phyloP scores from a whole-genome alignment of 129 eudicot species.

The Pittosporum tobira region DNA sequence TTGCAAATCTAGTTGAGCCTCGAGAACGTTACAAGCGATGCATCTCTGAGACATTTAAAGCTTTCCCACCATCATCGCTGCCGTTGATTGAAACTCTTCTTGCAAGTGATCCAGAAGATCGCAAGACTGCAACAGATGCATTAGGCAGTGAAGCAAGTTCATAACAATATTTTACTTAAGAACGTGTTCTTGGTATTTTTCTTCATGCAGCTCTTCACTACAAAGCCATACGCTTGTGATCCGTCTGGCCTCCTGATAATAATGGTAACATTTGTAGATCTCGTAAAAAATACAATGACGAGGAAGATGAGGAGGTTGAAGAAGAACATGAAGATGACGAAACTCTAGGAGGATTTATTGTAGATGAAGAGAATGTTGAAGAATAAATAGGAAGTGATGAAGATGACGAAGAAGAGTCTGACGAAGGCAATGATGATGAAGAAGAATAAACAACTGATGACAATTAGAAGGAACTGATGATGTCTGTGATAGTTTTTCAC shows the following conservation, averaged over 20 bases:
- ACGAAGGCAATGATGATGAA: slow-evolving; percentile 54
- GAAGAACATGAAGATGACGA: slow-evolving; percentile 55
- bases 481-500: neutral
- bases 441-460: slow-evolving; percentile 23
- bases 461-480: neutral
- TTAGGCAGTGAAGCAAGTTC: slow-evolving; percentile 55
- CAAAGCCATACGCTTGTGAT: slow-evolving; percentile 48
- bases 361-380: slow-evolving; percentile 41
- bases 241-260: slow-evolving; percentile 37
- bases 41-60: slow-evolving; percentile 54
- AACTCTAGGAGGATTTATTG: slow-evolving; percentile 74
- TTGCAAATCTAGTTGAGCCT: slow-evolving; percentile 66
- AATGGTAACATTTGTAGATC: slow-evolving; percentile 20
- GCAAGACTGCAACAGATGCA: slow-evolving; percentile 73
- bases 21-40: slow-evolving; percentile 66
- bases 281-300: slow-evolving; percentile 4
- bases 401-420: slow-evolving; percentile 38
- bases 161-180: neutral
- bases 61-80: slow-evolving; percentile 60
- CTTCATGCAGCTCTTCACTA: slow-evolving; percentile 35
- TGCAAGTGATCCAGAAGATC: slow-evolving; percentile 70
- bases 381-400: slow-evolving; percentile 22
- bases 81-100: slow-evolving; percentile 74
- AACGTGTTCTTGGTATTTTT: no score
- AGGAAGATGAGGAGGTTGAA: slow-evolving; percentile 31